Base-by-base conservation (phyloP, 1,284 basidiomycete species). In the Ustilago sp. region DNA sequence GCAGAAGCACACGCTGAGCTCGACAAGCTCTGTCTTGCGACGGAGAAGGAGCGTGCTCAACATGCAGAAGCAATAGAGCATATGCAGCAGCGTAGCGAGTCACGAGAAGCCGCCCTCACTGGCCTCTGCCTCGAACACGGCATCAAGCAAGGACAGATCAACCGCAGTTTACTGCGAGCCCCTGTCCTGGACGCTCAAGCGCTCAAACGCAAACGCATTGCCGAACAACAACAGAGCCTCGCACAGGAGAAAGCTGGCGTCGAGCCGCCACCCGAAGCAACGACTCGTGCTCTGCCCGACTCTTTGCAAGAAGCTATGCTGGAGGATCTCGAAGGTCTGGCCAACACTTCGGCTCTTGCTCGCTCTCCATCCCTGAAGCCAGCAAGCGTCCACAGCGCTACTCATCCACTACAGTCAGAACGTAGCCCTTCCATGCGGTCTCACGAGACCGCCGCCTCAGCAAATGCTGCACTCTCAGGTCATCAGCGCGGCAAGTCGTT, bases 241-340 rank as follows among this genome's bases (percentile, higher is more conserved):
- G 73, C 64, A 28, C 59, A 64, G 12, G 68, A 75, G 23, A 63
- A 63, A 13, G 63, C 63, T 11, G 64, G 64, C 35, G 39, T 51
- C 17, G 63, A 66, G 15, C 50, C 62, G 12, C 63, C 63, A n/a
- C 2, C 62, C 19, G 63, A 72, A 47, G 58, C 45, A 12, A 36
- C 53, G n/a, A 59, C 59, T 9, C 68, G 59, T 17, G 68, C 74
- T 34, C 75, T 83, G 15, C 79, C 80, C 8, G 61, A 73, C 9
- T 83, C 81, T 2, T 51, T 84, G 9, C 80, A 79, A 47, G 82
- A 84, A 50, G 83, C 83, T 2, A 84, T 84, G 83, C 69, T 79
- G 3, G 82, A 83, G 4, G 81, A 79, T 36, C 59, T 83, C 12
- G 76, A 81, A 11, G 79, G 68, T 41, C 51, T 66, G 5, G 52